A percentile compares a stretch with the other conserved stretches of the same genome.
These are phyloP conservation scores for Ormosia emarginata DNA, from an alignment of 306 rosid species.

Conservation along the genomic window DNA sequence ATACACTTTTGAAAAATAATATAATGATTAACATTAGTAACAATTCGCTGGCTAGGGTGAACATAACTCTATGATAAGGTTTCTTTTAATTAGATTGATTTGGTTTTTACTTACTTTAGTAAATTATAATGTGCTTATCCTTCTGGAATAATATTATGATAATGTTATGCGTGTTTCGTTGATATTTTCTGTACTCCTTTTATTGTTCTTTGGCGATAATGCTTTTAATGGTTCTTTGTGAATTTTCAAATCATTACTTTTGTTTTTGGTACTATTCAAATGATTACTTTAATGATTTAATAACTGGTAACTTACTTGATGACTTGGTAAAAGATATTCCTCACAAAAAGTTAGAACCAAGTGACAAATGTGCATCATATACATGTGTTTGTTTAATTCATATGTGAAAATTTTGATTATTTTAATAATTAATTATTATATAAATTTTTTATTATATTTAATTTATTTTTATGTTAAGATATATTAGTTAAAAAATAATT, in stretches of 20 bases:
- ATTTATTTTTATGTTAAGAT: too few relatives aligned
- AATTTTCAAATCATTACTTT: not conserved
- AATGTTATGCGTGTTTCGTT: not conserved
- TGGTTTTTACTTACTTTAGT: not conserved
- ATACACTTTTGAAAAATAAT: not conserved
- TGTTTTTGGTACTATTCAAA: too few relatives aligned
- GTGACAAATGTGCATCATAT: not conserved
- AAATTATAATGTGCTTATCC: not conserved
- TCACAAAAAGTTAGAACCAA: not conserved
- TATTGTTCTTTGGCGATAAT: not conserved
- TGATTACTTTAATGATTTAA: too few relatives aligned
- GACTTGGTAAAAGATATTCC: not conserved
- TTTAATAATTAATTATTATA: too few relatives aligned
- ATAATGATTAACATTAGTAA: not conserved
- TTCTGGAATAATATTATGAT: not conserved
- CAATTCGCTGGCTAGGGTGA: too few relatives aligned
- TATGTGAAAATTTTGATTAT: too few relatives aligned
- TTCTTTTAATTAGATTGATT: not conserved
- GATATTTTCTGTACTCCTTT: not conserved
- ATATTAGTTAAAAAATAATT: too few relatives aligned
- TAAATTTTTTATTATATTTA: too few relatives aligned
- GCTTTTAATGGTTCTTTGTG: not conserved
- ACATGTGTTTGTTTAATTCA: too few relatives aligned
- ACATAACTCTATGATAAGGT: too few relatives aligned
- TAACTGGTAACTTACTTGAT: not conserved